phyloP scores from a whole-genome alignment of 805 yeast species.

The Candida vartiovaarae region DNA sequence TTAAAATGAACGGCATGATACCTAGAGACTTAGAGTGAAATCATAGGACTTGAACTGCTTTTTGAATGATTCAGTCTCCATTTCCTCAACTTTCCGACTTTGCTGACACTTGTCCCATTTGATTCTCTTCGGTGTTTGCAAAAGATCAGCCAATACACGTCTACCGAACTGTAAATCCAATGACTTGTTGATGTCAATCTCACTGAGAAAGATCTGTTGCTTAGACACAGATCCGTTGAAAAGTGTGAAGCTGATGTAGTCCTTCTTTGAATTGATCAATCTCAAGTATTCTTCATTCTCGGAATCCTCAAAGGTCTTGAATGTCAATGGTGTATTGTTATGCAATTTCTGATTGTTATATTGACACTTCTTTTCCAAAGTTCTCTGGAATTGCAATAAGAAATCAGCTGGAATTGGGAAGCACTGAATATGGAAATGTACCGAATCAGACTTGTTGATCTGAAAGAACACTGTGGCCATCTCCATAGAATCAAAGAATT shows the following conservation, averaged over 20 bases:
- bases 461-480: conserved; percentile 61
- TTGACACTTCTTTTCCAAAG: conserved; percentile 36
- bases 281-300: conserved; percentile 23
- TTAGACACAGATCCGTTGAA: conserved; percentile 25
- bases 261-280: conserved; percentile 22
- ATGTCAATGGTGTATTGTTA: conserved; percentile 37
- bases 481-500: conserved; percentile 37
- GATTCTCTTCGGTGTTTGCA: conserved; percentile 53
- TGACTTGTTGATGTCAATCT: conserved; percentile 26
- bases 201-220: conserved; percentile 27
- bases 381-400: conserved; percentile 35
- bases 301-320: conserved; percentile 26
- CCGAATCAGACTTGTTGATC: conserved; percentile 52
- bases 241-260: conserved; percentile 27
- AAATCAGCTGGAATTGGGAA: conserved; percentile 54
- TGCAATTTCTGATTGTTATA: conserved; percentile 43
- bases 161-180: conserved; percentile 83
- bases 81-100: conserved; percentile 49
- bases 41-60: conserved; percentile 46
- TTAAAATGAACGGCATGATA: not conserved
- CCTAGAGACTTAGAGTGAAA: conserved; percentile 29
- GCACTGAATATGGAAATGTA: conserved; percentile 75
- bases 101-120: conserved; percentile 80
- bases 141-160: conserved; percentile 59
- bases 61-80: conserved; percentile 60